phyloP scores from a whole-genome alignment of 2,329 filamentous ascomycete genomes.

The Cadophora luteo-olivacea region DNA sequence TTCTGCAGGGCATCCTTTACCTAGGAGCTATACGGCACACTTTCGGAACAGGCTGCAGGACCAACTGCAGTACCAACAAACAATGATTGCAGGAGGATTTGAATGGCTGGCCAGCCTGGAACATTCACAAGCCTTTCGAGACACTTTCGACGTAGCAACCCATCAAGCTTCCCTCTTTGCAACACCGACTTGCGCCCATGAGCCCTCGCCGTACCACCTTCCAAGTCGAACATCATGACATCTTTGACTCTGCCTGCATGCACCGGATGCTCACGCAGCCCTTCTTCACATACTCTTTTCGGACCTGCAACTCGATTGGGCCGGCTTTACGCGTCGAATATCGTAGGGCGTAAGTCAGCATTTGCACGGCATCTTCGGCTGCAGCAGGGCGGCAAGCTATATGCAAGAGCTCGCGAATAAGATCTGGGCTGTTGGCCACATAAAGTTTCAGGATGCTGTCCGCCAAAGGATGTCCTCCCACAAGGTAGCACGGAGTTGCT shows the following conservation, averaged over 20 bases:
- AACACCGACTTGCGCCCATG: not conserved
- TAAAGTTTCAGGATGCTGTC: slow-evolving; percentile 9
- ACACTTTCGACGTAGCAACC: slow-evolving; percentile 8
- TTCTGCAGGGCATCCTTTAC: not conserved
- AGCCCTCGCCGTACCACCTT: not conserved
- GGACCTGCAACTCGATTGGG: slow-evolving; percentile 8
- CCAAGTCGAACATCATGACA: not conserved
- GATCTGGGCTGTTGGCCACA: not conserved
- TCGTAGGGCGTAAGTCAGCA: not conserved
- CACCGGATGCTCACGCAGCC: not conserved
- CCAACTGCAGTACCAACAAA: not conserved
- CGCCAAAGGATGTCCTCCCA: slow-evolving; percentile 1
- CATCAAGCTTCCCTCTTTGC: not conserved
- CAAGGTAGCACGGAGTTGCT: not conserved
- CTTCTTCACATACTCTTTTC: not conserved
- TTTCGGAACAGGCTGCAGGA: not conserved
- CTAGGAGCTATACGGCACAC: not conserved
- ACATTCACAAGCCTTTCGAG: slow-evolving; percentile 7
- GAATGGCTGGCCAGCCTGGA: slow-evolving; percentile 2
- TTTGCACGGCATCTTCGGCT: slow-evolving; percentile 5
- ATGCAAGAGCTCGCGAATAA: slow-evolving; percentile 16
- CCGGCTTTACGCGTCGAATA: not conserved
- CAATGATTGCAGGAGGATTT: not conserved
- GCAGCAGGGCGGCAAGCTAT: not conserved
- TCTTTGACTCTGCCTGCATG: not conserved